Evolutionary conservation across 1,139 yeast species (phyloP), one percentile per base, ranked within the genome.

Genomic region (Yamadazyma songkhlaensis): DNA sequence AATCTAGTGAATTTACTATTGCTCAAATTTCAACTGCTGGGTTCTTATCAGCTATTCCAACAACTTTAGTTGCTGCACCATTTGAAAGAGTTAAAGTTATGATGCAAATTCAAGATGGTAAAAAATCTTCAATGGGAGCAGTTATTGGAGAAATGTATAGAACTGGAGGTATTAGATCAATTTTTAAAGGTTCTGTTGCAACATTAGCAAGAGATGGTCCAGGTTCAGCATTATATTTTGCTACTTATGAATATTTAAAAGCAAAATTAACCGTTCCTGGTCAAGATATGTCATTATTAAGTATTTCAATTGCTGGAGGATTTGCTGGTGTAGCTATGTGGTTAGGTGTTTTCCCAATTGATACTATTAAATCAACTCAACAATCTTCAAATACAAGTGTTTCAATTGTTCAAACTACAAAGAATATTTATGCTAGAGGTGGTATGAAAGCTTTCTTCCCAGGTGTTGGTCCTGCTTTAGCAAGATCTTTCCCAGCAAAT

Each of bases 171-270:
- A 51, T 90, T 31, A 66, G 75, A 47, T 89, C 97, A 1, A 75
- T 92, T 32, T 90, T 87, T 67, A 86, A 87, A 60, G 98, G 98
- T 13, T 84, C 96, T 0, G 75, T 74, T 17, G 97, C 97, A 5
- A 92, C 98, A 1, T 67, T 92, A 47, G 95, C 96, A 11, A 81
- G 98, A 62, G 98, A 92, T 57, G 97, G 97, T 9, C 98, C 98
- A 1, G 98, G 98, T 3, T 84, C 95, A n/a, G 97, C 97, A 0
- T 72, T 89, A 25, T 92, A 92, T 66, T 92, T 92, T 60, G 97
- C 97, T 3, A 87, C 96, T 2, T 92, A 92, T 60, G 98, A 92
- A 60, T 73, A 77, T 50, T 66, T 87, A 47, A 92, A 92, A 65
- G 72, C 75, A 41, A 60, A 56, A 41, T 72, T 84, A 54, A 76